phyloP scores from a whole-genome alignment of 2,329 filamentous ascomycete genomes.

The Fusarium concolor region DNA sequence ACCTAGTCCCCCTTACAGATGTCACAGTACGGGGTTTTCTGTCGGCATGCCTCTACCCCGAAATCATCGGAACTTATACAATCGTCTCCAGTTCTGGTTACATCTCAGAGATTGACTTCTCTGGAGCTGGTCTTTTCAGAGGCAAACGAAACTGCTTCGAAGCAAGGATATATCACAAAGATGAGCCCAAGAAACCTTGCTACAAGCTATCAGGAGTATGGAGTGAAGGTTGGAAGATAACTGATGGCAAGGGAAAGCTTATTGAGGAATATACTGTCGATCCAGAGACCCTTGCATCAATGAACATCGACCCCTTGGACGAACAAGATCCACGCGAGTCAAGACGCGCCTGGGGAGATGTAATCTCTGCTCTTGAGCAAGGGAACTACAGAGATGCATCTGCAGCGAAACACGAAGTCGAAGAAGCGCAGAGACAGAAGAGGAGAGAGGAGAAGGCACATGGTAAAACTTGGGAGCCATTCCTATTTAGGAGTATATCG shows the following conservation, averaged over 20 bases:
- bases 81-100: slow-evolving; percentile 60
- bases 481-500: slow-evolving; percentile 17
- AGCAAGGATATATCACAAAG: slow-evolving; percentile 56
- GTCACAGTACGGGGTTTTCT: slow-evolving; percentile 62
- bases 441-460: slow-evolving; percentile 72
- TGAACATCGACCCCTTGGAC: slow-evolving; percentile 57
- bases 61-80: slow-evolving; percentile 59
- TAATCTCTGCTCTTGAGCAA: slow-evolving; percentile 76
- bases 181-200: slow-evolving; percentile 42
- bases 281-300: slow-evolving; percentile 40
- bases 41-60: slow-evolving; percentile 60
- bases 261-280: slow-evolving; percentile 54
- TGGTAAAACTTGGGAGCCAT: slow-evolving; percentile 41
- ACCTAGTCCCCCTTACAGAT: slow-evolving; percentile 61
- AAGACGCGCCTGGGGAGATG: slow-evolving; percentile 81
- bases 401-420: slow-evolving; percentile 80
- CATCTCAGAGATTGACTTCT: slow-evolving; percentile 60
- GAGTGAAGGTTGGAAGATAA: slow-evolving; percentile 40
- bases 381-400: slow-evolving; percentile 81
- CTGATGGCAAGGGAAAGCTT: slow-evolving; percentile 49
- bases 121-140: slow-evolving; percentile 57
- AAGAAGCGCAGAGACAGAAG: slow-evolving; percentile 82
- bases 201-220: slow-evolving; percentile 36
- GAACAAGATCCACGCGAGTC: slow-evolving; percentile 85
- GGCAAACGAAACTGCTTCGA: slow-evolving; percentile 57